Base-by-base conservation (phyloP, 345 rosid genomes). In the Arabidopsis suecica region DNA sequence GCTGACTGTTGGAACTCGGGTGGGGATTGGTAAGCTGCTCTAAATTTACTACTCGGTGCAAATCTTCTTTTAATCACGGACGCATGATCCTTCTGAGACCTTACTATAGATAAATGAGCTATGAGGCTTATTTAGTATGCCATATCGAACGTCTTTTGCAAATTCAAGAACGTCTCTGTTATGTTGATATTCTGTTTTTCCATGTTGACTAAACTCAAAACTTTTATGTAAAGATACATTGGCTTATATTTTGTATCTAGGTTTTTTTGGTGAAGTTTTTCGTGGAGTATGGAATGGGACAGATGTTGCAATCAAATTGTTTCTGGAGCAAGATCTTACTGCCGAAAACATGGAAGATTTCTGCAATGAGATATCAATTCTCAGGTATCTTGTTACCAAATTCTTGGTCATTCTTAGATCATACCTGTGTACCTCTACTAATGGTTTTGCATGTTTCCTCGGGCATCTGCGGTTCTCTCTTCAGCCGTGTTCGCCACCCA, bases 201-300 rank as follows among this genome's bases (percentile, higher is more conserved):
- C 16, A n/a, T 30, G 34, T 30, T 40, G n/a, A 49, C 54, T 42
- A 50, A 22, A 54, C 62, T 22, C n/a, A 23, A 72, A 62, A 7
- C 10, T 47, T 7, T 56, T 23, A 36, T 57, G 16, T 65, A 45
- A 44, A 45, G 49, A 50, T 11, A 14, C 22, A 25, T 44, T 6
- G 20, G 42, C 50, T 71, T 59, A 7, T 64, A 23, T 37, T 48
- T 37, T 78, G 58, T 68, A 1, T 78, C 1, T 36, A 91, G 99
- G 99, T 16, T 93, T 89, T 78, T 96, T 93, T n/a, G 99, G 99
- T 53, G 96, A 96, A 87, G 98, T 96, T 71, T 96, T 96, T 59
- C 97, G 98, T 65, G 98, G 98, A 47, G 53, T 88, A 38, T 96
- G 99, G 99, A 96, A 96, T 78, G 99, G 99, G 73, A 96, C 98